Conservation (phyloP, 164 flowering plant species). For the Liquidambar formosana region DNA sequence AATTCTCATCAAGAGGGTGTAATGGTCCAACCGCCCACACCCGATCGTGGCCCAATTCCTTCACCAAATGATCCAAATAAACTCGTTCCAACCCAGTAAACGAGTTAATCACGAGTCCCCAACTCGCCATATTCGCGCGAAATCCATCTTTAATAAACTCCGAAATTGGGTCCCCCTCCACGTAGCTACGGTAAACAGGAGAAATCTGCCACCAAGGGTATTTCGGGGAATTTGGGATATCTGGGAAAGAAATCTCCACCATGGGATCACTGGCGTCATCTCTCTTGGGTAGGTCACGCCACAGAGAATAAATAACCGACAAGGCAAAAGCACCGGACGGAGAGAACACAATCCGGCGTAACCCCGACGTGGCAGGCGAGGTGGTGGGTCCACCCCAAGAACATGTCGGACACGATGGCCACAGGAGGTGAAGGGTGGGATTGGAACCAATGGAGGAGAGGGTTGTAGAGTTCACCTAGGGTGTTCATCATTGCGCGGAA, state of each 20-base stretch:
- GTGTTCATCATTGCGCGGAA: slow-evolving; percentile 8
- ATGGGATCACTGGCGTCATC: not conserved
- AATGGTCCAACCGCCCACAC: slow-evolving; percentile 62
- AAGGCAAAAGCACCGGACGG: slow-evolving; percentile 28
- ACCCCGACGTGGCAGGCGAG: slow-evolving; percentile 30
- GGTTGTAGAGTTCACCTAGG: slow-evolving; percentile 10
- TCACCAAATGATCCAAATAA: slow-evolving; percentile 36
- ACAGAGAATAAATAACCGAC: slow-evolving; percentile 19
- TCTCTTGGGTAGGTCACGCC: slow-evolving; percentile 20
- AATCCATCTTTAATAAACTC: slow-evolving; percentile 24
- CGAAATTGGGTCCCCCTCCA: slow-evolving; percentile 22
- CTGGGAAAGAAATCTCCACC: slow-evolving; percentile 15
- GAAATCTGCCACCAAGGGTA: slow-evolving; percentile 43
- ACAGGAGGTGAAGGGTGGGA: slow-evolving; percentile 22
- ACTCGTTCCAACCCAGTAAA: slow-evolving; percentile 37
- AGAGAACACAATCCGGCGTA: slow-evolving; percentile 31
- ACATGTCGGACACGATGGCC: slow-evolving; percentile 25
- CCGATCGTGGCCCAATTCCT: slow-evolving; percentile 31
- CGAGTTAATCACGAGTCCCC: slow-evolving; percentile 45
- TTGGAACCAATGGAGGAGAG: slow-evolving; percentile 26
- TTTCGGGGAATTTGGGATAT: slow-evolving; percentile 41
- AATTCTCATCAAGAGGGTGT: slow-evolving; percentile 2
- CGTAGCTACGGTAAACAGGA: slow-evolving; percentile 16
- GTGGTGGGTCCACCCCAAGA: slow-evolving; percentile 43
- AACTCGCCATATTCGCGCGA: slow-evolving; percentile 25